These are phyloP conservation scores for Hyphopichia homilentoma DNA, from an alignment of 805 yeast species.

Conservation along the genomic window DNA sequence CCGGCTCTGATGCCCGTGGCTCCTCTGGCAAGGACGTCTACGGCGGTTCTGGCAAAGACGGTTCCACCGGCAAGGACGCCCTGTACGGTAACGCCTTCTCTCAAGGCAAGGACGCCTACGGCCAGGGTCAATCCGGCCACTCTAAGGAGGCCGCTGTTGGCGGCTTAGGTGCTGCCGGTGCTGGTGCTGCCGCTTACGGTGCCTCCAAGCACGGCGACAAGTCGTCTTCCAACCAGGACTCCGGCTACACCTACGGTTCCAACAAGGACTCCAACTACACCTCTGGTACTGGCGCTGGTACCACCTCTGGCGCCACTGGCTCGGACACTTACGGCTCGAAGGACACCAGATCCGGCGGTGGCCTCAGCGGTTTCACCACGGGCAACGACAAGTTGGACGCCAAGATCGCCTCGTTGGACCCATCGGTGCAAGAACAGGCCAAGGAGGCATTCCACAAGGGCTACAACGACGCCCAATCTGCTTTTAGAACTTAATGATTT, in stretches of 20 bases:
- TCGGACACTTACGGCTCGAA: conserved; percentile 6
- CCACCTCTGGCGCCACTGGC: conserved; percentile 5
- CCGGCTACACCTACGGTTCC: conserved; percentile 6
- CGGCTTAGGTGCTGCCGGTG: conserved; percentile 7
- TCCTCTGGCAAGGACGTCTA: conserved; percentile 3
- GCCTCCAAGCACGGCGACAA: conserved; percentile 7
- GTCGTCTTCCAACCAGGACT: conserved; percentile 3
- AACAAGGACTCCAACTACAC: conserved; percentile 4
- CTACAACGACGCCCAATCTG: conserved; percentile 32
- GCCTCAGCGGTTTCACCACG: conserved; percentile 25
- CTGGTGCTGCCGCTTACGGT: conserved; percentile 9
- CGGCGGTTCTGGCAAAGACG: conserved; percentile 1
- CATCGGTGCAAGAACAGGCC: conserved; percentile 33
- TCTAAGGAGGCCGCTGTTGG: conserved; percentile 2
- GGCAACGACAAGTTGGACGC: conserved; percentile 33
- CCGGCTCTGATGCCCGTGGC: conserved; percentile 3
- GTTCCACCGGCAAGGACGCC: neutral
- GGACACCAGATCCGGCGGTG: conserved; percentile 4
- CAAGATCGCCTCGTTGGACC: conserved; percentile 32
- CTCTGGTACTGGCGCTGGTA: conserved; percentile 5
- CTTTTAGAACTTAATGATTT: conserved; percentile 14
- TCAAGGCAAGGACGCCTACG: conserved; percentile 2
- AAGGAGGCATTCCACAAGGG: conserved; percentile 38
- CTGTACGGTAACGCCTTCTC: conserved; percentile 2
- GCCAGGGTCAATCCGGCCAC: conserved; percentile 6